These are phyloP conservation scores for Murraya paniculata DNA, from an alignment of 345 rosid species.

Conservation along the genomic window DNA sequence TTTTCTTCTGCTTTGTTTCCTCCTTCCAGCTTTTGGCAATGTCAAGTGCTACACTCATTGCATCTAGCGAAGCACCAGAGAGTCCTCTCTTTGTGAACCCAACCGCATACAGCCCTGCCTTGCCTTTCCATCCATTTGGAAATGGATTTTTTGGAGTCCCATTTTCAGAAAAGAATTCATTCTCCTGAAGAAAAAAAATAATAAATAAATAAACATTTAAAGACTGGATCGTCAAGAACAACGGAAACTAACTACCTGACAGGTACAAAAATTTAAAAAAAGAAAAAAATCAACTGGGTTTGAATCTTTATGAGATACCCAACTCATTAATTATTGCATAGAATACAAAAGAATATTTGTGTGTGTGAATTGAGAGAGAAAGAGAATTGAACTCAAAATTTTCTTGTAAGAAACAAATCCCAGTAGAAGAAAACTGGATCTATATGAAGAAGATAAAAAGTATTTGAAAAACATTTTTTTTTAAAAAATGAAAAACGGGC, in stretches of 20 bases:
- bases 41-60: slow-evolving; percentile 65
- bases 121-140: slow-evolving; percentile 92
- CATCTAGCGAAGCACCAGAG: slow-evolving; percentile 77
- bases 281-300: neutral
- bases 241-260: slow-evolving; percentile 7
- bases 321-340: slow-evolving; percentile 20
- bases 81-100: slow-evolving; percentile 91
- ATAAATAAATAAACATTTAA: neutral
- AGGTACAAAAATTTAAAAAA: neutral
- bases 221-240: neutral
- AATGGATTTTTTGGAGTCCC: slow-evolving; percentile 73
- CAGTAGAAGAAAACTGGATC: slow-evolving; percentile 10
- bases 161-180: slow-evolving; percentile 67
- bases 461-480: neutral
- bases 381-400: neutral
- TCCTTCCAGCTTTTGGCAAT: slow-evolving; percentile 66
- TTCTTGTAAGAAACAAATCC: slow-evolving; percentile 1
- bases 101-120: slow-evolving; percentile 74
- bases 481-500: neutral
- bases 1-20: slow-evolving; percentile 69
- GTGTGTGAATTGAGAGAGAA: neutral
- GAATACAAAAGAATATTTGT: neutral
- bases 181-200: slow-evolving; percentile 43
- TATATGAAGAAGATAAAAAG: slow-evolving; percentile 17
- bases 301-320: slow-evolving; percentile 14